A percentile compares a stretch with the other conserved stretches of the same genome.
These are phyloP conservation scores for Camelina hispida DNA, from an alignment of 345 rosid species.

Conservation along the genomic window DNA sequence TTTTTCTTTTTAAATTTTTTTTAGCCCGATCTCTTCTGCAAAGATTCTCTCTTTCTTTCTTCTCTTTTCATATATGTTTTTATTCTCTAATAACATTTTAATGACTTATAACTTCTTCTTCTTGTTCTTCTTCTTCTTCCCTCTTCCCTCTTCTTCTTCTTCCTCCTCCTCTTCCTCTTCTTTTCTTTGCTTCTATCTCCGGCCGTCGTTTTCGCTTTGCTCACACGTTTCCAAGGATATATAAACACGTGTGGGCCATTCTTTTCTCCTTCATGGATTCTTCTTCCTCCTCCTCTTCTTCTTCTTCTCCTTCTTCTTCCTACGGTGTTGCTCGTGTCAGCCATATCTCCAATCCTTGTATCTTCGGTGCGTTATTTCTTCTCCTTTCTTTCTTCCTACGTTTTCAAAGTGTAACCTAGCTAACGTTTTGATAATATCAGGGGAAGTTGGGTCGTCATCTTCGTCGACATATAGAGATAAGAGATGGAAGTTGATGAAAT, in stretches of 20 bases:
- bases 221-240: slow-evolving; percentile 41
- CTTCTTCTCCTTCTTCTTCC: slow-evolving; percentile 27
- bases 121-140: slow-evolving; percentile 30
- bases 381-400: neutral
- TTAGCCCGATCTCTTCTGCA: slow-evolving; percentile 47
- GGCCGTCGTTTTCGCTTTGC: slow-evolving; percentile 49
- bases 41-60: slow-evolving; percentile 54
- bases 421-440: slow-evolving; percentile 50
- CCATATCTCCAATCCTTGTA: slow-evolving; percentile 78
- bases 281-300: slow-evolving; percentile 36
- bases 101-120: slow-evolving; percentile 41
- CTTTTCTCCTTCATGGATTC: slow-evolving; percentile 54
- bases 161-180: slow-evolving; percentile 22
- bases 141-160: slow-evolving; percentile 9
- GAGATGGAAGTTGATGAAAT: slow-evolving; percentile 85
- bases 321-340: slow-evolving; percentile 47
- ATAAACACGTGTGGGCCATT: slow-evolving; percentile 36
- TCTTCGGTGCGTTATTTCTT: slow-evolving; percentile 60
- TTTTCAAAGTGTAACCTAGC: neutral
- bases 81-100: slow-evolving; percentile 21
- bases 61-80: slow-evolving; percentile 43
- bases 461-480: slow-evolving; percentile 71
- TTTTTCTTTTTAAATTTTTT: slow-evolving; percentile 43
- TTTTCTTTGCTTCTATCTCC: slow-evolving; percentile 42
- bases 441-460: slow-evolving; percentile 58